Evolutionary conservation across 352 stramenopile genomes (phyloP).

Genomic region (Globisporangium emineosum): DNA sequence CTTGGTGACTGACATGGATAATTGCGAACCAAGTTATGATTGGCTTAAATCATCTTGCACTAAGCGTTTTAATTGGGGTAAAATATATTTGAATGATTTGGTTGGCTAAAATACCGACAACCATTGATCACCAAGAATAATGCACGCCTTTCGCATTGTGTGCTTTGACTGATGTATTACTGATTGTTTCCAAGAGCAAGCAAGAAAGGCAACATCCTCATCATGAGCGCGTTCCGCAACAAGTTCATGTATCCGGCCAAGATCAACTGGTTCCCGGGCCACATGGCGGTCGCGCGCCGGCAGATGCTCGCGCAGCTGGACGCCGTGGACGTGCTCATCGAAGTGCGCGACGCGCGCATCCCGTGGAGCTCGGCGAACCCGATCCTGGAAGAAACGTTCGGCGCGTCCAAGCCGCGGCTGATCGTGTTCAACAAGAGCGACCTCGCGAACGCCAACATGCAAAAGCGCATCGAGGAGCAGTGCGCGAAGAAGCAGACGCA

Average conservation of each 20-base stretch:
- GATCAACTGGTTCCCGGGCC: conserved; percentile 88
- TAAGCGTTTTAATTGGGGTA: background rate
- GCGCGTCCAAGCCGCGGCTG: conserved; percentile 72
- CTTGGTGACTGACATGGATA: background rate
- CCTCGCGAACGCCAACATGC: conserved; percentile 82
- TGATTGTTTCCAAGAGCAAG: no score
- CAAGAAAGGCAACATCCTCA: conserved; percentile 2
- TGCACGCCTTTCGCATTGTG: background rate
- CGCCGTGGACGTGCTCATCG: conserved; percentile 76
- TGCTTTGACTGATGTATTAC: no score
- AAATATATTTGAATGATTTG: background rate
- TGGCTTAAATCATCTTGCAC: background rate
- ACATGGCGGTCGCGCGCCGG: conserved; percentile 78
- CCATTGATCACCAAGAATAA: conserved; percentile 11
- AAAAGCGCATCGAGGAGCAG: conserved; percentile 65
- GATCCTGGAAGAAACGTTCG: conserved; percentile 71
- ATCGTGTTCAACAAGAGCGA: conserved; percentile 89
- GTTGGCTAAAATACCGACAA: conserved; percentile 21
- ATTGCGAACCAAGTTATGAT: background rate
- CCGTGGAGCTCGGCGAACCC: conserved; percentile 83
- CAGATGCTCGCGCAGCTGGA: conserved; percentile 85
- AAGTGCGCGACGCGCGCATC: conserved; percentile 82
- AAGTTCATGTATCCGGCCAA: conserved; percentile 77
- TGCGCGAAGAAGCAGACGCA: conserved; percentile 43
- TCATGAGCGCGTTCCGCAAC: conserved; percentile 67